phyloP scores from a whole-genome alignment of 2,329 filamentous ascomycete genomes.

The Microdochium trichocladiopsis region DNA sequence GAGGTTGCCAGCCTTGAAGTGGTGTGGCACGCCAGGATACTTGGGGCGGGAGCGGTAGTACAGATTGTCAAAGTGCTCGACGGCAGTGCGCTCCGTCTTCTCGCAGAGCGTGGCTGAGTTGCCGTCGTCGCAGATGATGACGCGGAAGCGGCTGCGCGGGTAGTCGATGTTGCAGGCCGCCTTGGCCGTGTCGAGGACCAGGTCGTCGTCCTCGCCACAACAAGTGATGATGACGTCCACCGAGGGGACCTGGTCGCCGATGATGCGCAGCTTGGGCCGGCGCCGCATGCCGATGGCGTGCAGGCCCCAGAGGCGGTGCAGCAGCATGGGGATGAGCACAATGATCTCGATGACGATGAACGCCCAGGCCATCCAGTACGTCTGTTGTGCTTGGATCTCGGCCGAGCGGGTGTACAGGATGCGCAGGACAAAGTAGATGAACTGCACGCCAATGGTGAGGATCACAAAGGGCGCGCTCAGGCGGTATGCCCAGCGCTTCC shows the following conservation, averaged over 20 bases:
- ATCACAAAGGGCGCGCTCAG: constrained; percentile 2
- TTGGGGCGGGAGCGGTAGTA: constrained; percentile 45
- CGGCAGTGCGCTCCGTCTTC: constrained; percentile 2
- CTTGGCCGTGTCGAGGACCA: constrained; percentile 48
- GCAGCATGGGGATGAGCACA: constrained; percentile 9
- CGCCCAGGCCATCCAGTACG: constrained; percentile 9
- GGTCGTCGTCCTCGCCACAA: constrained; percentile 48
- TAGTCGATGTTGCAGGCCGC: constrained; percentile 49
- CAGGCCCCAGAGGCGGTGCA: constrained; percentile 13
- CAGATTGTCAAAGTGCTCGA: constrained; percentile 38
- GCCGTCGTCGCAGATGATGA: constrained; percentile 50
- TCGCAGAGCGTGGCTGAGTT: constrained; percentile 31
- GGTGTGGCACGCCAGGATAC: constrained; percentile 38
- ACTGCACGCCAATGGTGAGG: background rate
- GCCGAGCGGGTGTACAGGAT: background rate
- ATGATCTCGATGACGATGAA: constrained; percentile 12
- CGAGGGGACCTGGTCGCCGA: constrained; percentile 39
- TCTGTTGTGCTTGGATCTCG: background rate
- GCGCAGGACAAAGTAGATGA: constrained; percentile 3
- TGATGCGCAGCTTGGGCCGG: constrained; percentile 29
- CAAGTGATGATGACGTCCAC: constrained; percentile 52
- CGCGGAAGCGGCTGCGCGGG: constrained; percentile 41
- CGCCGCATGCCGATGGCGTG: constrained; percentile 9
- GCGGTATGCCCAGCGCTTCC: constrained; percentile 5
- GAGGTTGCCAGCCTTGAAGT: constrained; percentile 60